Conservation (phyloP, 2,329 filamentous ascomycete species). For the Aureobasidium mangrovei region DNA sequence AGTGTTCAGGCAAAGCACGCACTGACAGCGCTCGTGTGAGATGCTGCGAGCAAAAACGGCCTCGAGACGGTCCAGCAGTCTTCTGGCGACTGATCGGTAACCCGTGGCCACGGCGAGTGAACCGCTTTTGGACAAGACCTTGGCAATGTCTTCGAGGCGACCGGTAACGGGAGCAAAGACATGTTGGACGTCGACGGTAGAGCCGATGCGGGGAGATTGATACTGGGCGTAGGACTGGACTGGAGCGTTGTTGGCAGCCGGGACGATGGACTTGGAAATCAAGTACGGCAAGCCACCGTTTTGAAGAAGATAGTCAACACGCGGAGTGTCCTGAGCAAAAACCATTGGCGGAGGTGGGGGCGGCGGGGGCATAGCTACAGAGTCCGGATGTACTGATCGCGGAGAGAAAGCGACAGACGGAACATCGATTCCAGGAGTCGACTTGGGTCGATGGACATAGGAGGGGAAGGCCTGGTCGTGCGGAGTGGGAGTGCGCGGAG, state of each 20-base stretch:
- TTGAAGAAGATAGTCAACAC: conserved; percentile 86
- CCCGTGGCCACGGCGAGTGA: conserved; percentile 92
- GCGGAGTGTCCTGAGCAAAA: conserved; percentile 58
- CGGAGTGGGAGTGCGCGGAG: conserved; percentile 37
- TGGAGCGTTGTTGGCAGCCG: conserved; percentile 47
- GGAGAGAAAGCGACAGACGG: conserved; percentile 25
- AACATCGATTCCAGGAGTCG: conserved; percentile 34
- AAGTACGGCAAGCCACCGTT: conserved; percentile 70
- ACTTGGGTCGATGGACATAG: conserved; percentile 22
- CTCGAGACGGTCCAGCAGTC: conserved; percentile 80
- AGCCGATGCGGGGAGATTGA: conserved; percentile 39
- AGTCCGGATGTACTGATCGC: conserved; percentile 29
- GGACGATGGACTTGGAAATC: conserved; percentile 65
- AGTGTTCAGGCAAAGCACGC: conserved; percentile 65
- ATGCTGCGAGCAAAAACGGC: conserved; percentile 92
- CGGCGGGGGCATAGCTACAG: conserved; percentile 37
- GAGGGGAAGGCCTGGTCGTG: conserved; percentile 31
- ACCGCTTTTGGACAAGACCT: conserved; percentile 72
- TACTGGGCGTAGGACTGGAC: conserved; percentile 49
- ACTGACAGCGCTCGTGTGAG: conserved; percentile 74
- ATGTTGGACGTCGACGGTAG: conserved; percentile 51
- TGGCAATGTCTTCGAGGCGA: conserved; percentile 76
- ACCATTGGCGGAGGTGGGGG: conserved; percentile 67
- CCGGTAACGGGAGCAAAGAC: conserved; percentile 77
- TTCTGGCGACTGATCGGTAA: conserved; percentile 85